phyloP scores from a whole-genome alignment of 176 grass and related monocot species.

The Coix lacrymajobi region DNA sequence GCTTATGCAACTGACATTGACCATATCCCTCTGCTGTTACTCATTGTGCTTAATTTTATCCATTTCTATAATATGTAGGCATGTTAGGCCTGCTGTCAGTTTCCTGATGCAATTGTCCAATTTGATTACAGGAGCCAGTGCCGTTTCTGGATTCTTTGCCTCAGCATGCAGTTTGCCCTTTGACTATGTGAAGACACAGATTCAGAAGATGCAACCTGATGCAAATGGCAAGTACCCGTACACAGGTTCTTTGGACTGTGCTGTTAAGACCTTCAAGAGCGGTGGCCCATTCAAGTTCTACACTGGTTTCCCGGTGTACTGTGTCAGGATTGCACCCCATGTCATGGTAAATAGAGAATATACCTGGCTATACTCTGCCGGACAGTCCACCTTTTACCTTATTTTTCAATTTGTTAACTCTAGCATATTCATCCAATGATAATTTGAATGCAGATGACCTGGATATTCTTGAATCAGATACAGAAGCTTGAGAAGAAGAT shows the following conservation, averaged over 20 bases:
- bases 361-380: neutral
- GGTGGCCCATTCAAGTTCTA: slow-evolving; percentile 99
- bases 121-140: slow-evolving; percentile 77
- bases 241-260: slow-evolving; percentile 86
- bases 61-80: neutral
- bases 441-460: slow-evolving; percentile 83
- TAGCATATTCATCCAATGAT: slow-evolving; percentile 9
- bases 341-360: slow-evolving; percentile 68
- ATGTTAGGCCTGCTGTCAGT: neutral
- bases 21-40: neutral
- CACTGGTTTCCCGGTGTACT: slow-evolving; percentile 98
- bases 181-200: slow-evolving; percentile 98
- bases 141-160: slow-evolving; percentile 94
- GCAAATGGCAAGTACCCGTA: slow-evolving; percentile 94
- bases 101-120: neutral
- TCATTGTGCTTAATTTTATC: neutral
- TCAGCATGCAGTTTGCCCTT: slow-evolving; percentile 99
- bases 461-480: slow-evolving; percentile 99
- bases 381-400: neutral
- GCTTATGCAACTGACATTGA: neutral
- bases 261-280: slow-evolving; percentile 77
- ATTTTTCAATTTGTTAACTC: neutral
- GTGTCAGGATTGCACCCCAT: slow-evolving; percentile 92
- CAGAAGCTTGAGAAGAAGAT: slow-evolving; percentile 79
- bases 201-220: slow-evolving; percentile 99